Percentiles rank a stretch among this genome's conserved stretches.
phyloP scores from a whole-genome alignment of 441 rosid genomes.

The Croton setiger region DNA sequence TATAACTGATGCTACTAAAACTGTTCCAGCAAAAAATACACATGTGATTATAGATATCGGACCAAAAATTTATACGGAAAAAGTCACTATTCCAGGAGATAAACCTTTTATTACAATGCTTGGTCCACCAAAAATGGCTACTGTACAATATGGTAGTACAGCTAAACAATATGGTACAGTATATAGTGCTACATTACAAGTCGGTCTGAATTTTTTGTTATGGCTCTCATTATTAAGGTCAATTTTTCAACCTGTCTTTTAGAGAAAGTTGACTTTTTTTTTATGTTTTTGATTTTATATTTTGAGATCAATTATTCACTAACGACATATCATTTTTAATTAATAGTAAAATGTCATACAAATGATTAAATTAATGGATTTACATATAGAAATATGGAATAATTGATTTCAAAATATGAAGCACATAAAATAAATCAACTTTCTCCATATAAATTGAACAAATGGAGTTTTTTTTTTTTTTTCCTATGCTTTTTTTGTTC shows the following conservation, averaged over 20 bases:
- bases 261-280: too few relatives aligned
- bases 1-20: constrained; percentile 33
- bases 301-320: too few relatives aligned
- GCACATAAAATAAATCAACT: too few relatives aligned
- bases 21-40: constrained; percentile 24
- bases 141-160: constrained; percentile 35
- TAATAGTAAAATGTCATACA: too few relatives aligned
- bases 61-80: constrained; percentile 33
- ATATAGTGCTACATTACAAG: constrained; percentile 61
- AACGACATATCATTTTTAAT: too few relatives aligned
- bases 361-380: too few relatives aligned
- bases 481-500: not conserved
- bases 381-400: too few relatives aligned
- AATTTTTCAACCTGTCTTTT: not conserved
- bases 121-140: constrained; percentile 36
- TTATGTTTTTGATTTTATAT: too few relatives aligned
- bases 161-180: constrained; percentile 58
- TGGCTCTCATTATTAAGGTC: constrained; percentile 41
- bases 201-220: constrained; percentile 50
- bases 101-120: constrained; percentile 38
- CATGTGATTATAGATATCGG: constrained; percentile 36
- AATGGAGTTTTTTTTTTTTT: not conserved
- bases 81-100: constrained; percentile 25
- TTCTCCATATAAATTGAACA: too few relatives aligned
- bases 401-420: too few relatives aligned